These are phyloP conservation scores for Beauveria sp. DNA, from an alignment of 2,329 filamentous ascomycete genomes.

Conservation along the genomic window DNA sequence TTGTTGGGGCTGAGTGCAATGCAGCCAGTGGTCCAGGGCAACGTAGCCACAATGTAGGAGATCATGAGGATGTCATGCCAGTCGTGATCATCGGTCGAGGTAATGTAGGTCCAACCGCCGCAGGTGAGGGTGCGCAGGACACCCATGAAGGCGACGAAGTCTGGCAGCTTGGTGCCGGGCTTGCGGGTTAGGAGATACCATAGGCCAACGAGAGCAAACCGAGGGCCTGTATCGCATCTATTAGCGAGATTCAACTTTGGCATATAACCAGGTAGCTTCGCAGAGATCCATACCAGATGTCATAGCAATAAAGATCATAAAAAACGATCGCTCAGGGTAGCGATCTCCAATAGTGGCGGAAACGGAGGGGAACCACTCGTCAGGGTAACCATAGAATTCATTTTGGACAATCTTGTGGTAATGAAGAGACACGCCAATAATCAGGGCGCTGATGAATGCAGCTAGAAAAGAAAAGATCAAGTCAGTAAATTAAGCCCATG, in stretches of 20 bases:
- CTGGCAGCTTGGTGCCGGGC: conserved; percentile 68
- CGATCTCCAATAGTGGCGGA: conserved; percentile 95
- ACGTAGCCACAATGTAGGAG: conserved; percentile 85
- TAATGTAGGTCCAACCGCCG: conserved; percentile 97
- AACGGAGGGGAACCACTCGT: conserved; percentile 96
- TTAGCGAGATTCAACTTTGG: neutral
- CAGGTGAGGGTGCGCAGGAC: conserved; percentile 87
- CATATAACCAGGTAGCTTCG: neutral
- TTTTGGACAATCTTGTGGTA: conserved; percentile 98
- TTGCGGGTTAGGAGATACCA: conserved; percentile 86
- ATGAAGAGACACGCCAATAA: conserved; percentile 75
- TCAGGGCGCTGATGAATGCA: conserved; percentile 79
- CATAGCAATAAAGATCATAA: conserved; percentile 94
- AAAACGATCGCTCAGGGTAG: conserved; percentile 93
- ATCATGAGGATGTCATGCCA: conserved; percentile 99
- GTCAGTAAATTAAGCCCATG: neutral
- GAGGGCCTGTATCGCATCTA: conserved; percentile 55
- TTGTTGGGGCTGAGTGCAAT: conserved; percentile 82
- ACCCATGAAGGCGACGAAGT: conserved; percentile 72
- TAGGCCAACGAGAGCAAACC: conserved; percentile 81
- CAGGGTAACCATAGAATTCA: conserved; percentile 87
- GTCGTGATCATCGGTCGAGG: conserved; percentile 94
- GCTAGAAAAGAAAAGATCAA: conserved; percentile 34
- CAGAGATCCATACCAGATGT: conserved; percentile 62
- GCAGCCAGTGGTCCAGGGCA: conserved; percentile 93